Conservation (phyloP, 1,284 basidiomycete genomes). For the Xerocomus amazonicus region DNA sequence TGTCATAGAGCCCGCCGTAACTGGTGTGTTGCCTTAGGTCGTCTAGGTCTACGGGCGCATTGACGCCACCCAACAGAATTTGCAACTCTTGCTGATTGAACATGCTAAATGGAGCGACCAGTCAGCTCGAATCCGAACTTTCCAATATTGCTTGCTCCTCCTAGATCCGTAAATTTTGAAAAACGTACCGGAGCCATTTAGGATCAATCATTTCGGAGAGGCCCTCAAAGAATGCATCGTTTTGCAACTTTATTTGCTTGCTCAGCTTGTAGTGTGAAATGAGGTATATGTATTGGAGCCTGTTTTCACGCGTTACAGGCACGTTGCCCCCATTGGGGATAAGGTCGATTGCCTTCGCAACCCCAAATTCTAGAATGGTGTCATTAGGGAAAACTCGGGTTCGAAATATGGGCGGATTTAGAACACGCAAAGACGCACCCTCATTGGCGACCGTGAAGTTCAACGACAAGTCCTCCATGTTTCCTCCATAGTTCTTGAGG, state of each 20-base stretch:
- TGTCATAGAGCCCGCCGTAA: slow-evolving; percentile 75
- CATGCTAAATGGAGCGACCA: slow-evolving; percentile 55
- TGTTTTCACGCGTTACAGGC: slow-evolving; percentile 86
- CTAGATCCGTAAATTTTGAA: not conserved
- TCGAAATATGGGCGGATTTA: not conserved
- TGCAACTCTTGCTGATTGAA: slow-evolving; percentile 93
- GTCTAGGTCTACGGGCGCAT: slow-evolving; percentile 77
- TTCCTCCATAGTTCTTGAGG: slow-evolving; percentile 88
- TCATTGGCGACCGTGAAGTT: slow-evolving; percentile 91
- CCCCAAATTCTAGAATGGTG: slow-evolving; percentile 72
- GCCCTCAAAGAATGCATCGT: slow-evolving; percentile 82
- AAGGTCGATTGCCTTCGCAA: slow-evolving; percentile 75
- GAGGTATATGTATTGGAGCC: slow-evolving; percentile 87
- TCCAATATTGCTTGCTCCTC: not conserved
- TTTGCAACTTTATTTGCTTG: slow-evolving; percentile 86
- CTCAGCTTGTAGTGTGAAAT: slow-evolving; percentile 88
- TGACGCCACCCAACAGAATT: slow-evolving; percentile 80
- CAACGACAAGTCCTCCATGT: slow-evolving; percentile 88
- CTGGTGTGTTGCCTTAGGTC: slow-evolving; percentile 74
- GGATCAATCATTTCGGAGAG: slow-evolving; percentile 85
- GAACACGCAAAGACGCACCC: slow-evolving; percentile 41
- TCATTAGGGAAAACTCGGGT: not conserved
- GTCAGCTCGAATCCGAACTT: slow-evolving; percentile 2
- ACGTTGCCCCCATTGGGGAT: slow-evolving; percentile 82
- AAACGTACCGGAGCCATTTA: slow-evolving; percentile 77